Percentiles rank a stretch among this genome's conserved stretches.
Conservation (phyloP, 768 basidiomycete species). For the Nidularia sp. region DNA sequence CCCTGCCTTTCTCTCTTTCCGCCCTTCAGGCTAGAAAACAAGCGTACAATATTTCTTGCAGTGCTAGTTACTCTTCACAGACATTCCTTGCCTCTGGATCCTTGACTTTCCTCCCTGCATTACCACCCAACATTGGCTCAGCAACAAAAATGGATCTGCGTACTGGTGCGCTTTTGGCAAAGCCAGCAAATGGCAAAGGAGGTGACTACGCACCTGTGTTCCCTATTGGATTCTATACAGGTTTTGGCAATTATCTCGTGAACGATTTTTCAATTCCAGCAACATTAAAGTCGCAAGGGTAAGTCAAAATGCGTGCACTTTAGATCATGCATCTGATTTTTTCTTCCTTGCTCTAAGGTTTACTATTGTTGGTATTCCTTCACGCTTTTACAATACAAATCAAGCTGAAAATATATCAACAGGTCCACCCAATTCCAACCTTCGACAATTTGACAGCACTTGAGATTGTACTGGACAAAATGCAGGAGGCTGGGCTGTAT, state of each 20-base stretch:
- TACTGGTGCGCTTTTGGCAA: conserved; percentile 51
- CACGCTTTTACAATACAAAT: too few relatives aligned
- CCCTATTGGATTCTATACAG: conserved; percentile 74
- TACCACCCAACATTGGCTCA: conserved; percentile 40
- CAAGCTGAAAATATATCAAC: not conserved
- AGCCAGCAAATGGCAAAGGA: conserved; percentile 44
- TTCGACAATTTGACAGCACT: conserved; percentile 59
- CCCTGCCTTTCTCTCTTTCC: conserved; percentile 45
- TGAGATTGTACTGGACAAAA: conserved; percentile 56
- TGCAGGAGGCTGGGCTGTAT: conserved; percentile 67
- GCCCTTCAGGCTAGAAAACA: conserved; percentile 36
- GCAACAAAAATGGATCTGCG: conserved; percentile 64
- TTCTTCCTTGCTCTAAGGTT: too few relatives aligned
- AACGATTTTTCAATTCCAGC: conserved; percentile 50
- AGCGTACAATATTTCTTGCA: conserved; percentile 32
- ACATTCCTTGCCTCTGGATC: conserved; percentile 39
- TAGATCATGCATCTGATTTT: too few relatives aligned
- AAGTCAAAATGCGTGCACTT: conserved; percentile 26
- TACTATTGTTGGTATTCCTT: too few relatives aligned
- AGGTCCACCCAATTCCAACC: conserved; percentile 70
- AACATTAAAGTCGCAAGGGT: conserved; percentile 55
- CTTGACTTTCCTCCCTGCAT: conserved; percentile 47
- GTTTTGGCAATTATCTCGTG: conserved; percentile 50
- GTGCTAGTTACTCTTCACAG: conserved; percentile 32
- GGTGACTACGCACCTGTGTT: conserved; percentile 53